A percentile compares a stretch with the other conserved stretches of the same genome.
These are phyloP conservation scores for Lipomyces oligophaga DNA, from an alignment of 805 yeast species.

Conservation along the genomic window DNA sequence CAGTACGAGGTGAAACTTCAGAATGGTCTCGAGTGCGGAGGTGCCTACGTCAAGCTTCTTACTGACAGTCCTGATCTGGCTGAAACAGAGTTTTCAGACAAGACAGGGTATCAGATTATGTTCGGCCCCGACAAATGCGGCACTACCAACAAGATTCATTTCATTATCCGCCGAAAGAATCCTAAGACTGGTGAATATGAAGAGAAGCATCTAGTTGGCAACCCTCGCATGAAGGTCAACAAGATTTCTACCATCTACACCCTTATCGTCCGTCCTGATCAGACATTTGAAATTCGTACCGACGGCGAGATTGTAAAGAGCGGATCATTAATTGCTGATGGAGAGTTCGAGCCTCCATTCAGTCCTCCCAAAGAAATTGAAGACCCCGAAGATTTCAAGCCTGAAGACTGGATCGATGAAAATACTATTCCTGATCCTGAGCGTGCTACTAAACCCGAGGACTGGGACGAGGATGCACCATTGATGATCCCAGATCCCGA, in stretches of 20 bases:
- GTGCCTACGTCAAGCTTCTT: conserved; percentile 79
- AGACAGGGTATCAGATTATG: conserved; percentile 78
- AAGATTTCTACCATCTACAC: conserved; percentile 66
- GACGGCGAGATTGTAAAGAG: conserved; percentile 71
- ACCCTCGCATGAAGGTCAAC: conserved; percentile 62
- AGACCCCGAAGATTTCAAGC: conserved; percentile 57
- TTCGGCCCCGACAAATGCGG: conserved; percentile 96
- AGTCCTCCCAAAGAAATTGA: conserved; percentile 63
- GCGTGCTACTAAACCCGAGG: conserved; percentile 64
- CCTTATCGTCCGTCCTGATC: conserved; percentile 59
- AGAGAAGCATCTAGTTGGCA: conserved; percentile 63
- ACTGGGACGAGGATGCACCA: conserved; percentile 77
- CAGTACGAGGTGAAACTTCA: conserved; percentile 89
- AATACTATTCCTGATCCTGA: conserved; percentile 64
- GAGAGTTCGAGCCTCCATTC: conserved; percentile 59
- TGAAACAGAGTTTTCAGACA: conserved; percentile 53
- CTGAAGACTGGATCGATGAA: conserved; percentile 79
- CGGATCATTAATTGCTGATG: conserved; percentile 60
- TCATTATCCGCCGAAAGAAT: conserved; percentile 60
- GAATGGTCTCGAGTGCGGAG: conserved; percentile 77
- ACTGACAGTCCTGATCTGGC: conserved; percentile 41
- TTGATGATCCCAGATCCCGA: conserved; percentile 61
- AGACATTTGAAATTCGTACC: conserved; percentile 72
- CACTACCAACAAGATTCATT: conserved; percentile 69
- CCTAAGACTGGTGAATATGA: conserved; percentile 54